These are phyloP conservation scores for Diaporthe aspalathi DNA, from an alignment of 2,329 filamentous ascomycete species.

Conservation along the genomic window DNA sequence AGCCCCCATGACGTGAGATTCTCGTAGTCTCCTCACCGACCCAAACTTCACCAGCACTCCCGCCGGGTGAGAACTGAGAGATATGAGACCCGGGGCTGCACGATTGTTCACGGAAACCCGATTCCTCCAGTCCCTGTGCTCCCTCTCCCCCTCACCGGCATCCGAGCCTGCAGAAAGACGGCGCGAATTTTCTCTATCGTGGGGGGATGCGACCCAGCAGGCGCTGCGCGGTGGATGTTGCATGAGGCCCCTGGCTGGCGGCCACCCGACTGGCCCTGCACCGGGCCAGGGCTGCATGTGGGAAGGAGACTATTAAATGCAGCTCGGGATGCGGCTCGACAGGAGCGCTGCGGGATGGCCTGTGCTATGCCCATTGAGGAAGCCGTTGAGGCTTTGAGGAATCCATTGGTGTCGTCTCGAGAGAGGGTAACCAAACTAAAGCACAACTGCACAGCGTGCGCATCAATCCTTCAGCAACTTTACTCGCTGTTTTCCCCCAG, in stretches of 20 bases:
- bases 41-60: not conserved
- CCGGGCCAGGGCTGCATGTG: constrained; percentile 1
- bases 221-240: not conserved
- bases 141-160: not conserved
- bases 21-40: not conserved
- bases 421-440: too few relatives aligned
- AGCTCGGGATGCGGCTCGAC: constrained; percentile 21
- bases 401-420: too few relatives aligned
- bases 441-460: not conserved
- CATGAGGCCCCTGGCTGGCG: not conserved
- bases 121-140: too few relatives aligned
- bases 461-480: not conserved
- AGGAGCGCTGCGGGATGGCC: not conserved
- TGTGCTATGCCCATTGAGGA: not conserved
- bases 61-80: not conserved
- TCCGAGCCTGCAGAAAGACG: constrained; percentile 10
- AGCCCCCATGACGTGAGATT: constrained; percentile 19
- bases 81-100: not conserved
- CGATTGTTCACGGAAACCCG: not conserved
- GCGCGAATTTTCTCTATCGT: not conserved
- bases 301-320: constrained; percentile 28
- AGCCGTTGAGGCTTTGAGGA: not conserved
- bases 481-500: not conserved
- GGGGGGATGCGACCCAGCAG: not conserved
- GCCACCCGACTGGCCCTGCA: constrained; percentile 22